Evolutionary conservation across 768 basidiomycete species (phyloP), one percentile per base, ranked within the genome.

Genomic region (Leccinum longicurvipes): DNA sequence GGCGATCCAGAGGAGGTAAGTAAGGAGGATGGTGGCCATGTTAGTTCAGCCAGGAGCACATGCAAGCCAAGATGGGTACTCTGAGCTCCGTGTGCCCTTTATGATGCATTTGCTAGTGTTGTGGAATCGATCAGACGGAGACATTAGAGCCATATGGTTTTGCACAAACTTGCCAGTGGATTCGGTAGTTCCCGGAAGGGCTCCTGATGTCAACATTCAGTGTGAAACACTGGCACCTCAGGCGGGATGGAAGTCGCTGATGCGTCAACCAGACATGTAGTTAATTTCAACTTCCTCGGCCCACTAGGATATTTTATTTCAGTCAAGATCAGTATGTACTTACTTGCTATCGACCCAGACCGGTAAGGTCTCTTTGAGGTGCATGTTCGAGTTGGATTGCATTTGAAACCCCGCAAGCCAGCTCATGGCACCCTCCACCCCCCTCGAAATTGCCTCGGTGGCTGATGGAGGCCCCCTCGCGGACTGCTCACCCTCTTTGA

Each of bases 401-500:
- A 41, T 44, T 45, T 45, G 14, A 45, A 45, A 24, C 11, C 14
- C 44, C 44, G 44, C 44, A 24, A 5, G 7, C 9, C 15, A 17
- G 19, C 19, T 45, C 15, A 46, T 24, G 45, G 9, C 14, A 25
- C 15, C 47, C 23, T 10, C 45, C 8, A 27, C 28, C 65, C 55
- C 42, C 23, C 52, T 65, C 44, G 64, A 72, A 57, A 65, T 72
- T 32, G 54, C 39, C n/a, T 50, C 61, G 24, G 50, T 3, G 17
- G n/a, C 25, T 4, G 56, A 56, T 28, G 55, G 21, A 28, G 24
- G 12, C 2, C 47, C 4, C 12, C 57, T 59, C 60, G 80, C 10
- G 66, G 73, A n/a, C 55, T 83, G 81, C 47, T 74, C 72, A 3
- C 89, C 88, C 1, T 79, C 85, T 65, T 77, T 94, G 28, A 91